Evolutionary conservation across 768 basidiomycete genomes (phyloP), one percentile per base, ranked within the genome.

Genomic region (Tricholoma terreum): DNA sequence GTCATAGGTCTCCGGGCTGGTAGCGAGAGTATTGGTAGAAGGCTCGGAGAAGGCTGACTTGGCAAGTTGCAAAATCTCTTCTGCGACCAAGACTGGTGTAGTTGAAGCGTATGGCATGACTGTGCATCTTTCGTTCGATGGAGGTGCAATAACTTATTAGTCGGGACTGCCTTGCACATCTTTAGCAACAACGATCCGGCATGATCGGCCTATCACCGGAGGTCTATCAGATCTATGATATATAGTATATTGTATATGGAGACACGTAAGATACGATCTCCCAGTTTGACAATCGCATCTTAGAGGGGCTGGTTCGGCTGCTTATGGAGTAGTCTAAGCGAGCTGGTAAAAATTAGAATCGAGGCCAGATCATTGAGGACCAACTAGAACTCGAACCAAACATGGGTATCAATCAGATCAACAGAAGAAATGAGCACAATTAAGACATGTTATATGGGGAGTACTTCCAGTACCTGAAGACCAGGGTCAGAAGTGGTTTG

Each of bases 381-480:
- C 24, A n/a, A n/a, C n/a, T n/a, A n/a, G n/a, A n/a, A n/a, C 6
- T 27, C 6, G 24, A 27, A 27, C 24, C 24, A 27, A 27, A 27
- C 6, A 27, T n/a, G n/a, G n/a, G n/a, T 6, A 27, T 27, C 2
- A 6, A 27, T 27, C 24, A 27, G 6, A 27, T 6, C 24, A 27
- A 27, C 24, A 27, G 1, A 27, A 50, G 24, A 10, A 30, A 8
- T 19, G 19, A 35, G n/a, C n/a, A 42, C 11, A 22, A 45, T 62
- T 34, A 71, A 24, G 71, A 67, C 62, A 71, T 61, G 5, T 67
- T 24, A 51, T 74, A 74, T 9, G 73, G 72, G 8, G 71, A 63
- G 35, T 74, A 75, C 58, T 75, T 74, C 75, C 73, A 75, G 56
- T 76, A 76, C 10, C 73, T 76, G 52, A 17, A 36, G 21, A 49